Evolutionary conservation across 2,329 filamentous ascomycete species (phyloP), one percentile per base, ranked within the genome.

Genomic region (Anthostomella pinea): DNA sequence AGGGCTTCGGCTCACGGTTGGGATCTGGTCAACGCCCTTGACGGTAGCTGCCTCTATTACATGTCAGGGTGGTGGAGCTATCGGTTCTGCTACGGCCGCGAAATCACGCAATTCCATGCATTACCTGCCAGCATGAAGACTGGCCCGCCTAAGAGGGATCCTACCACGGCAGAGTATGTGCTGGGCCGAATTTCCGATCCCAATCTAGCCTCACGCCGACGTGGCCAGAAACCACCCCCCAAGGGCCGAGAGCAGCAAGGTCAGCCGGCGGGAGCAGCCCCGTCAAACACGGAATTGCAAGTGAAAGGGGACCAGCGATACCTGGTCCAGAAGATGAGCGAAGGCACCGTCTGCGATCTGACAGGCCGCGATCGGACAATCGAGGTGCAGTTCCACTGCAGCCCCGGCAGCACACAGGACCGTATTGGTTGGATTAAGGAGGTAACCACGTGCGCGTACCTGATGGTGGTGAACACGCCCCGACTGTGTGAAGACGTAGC

Each of bases 1-100:
- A 80, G 86, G 17, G 90, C 89, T 1, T 85, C 83, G 2, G 75
- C 79, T 20, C 81, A 81, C 31, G 90, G 90, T 5, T 85, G 87
- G 75, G 85, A 93, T 54, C 72, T 96, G 15, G 69, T 96, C 33
- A 76, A 78, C 46, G 80, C 82, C 17, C 83, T 96, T 63, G 77
- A 90, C 35, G 85, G 82, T 3, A 75, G 77, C 33, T 96, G 90
- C 62, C 77, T 96, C 46, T 95, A 91, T 67, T 79, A 73, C 47
- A 68, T 89, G 48, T 85, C 81, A 1, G 90, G 90, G 0, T 96
- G 90, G 90, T 96, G 90, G 90, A 93, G 85, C 57, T 96, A 96
- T 65, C 85, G 83, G 52, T 95, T 95, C 63, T 96, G 90, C 70
- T 93, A 95, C 66, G 87, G 87, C 57, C 76, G 83, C 44, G 81